Evolutionary conservation across 192 early-diverging fungal species (phyloP).

Genomic region (Neocallimastix lanati): DNA sequence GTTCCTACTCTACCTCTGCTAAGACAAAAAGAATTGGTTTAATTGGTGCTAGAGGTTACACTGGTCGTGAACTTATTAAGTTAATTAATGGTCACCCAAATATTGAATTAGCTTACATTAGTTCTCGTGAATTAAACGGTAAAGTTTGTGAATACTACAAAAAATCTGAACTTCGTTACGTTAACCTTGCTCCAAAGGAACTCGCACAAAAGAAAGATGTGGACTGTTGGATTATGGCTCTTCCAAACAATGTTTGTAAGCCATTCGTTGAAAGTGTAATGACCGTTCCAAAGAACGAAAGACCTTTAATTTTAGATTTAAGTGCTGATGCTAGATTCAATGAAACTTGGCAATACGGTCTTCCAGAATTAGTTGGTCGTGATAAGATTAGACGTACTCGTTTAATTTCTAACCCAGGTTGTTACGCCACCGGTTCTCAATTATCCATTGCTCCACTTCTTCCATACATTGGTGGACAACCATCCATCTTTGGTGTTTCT

Average conservation of each 20-base stretch:
- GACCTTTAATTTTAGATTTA: constrained; percentile 62
- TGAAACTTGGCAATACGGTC: constrained; percentile 68
- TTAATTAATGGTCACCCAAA: constrained; percentile 73
- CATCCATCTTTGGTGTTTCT: constrained; percentile 83
- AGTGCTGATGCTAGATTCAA: constrained; percentile 87
- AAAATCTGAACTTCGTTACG: constrained; percentile 49
- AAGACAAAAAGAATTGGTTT: constrained; percentile 49
- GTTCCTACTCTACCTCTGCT: constrained; percentile 36
- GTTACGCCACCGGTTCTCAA: constrained; percentile 96
- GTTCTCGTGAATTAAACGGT: constrained; percentile 84
- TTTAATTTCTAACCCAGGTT: constrained; percentile 88
- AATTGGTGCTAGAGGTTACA: constrained; percentile 94
- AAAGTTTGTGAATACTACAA: constrained; percentile 63
- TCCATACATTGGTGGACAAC: constrained; percentile 23
- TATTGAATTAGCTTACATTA: constrained; percentile 71
- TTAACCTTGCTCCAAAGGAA: constrained; percentile 55
- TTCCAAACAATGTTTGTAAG: constrained; percentile 83
- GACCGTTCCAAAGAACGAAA: background rate
- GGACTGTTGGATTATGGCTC: constrained; percentile 88
- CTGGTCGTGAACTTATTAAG: constrained; percentile 84
- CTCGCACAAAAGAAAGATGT: constrained; percentile 46
- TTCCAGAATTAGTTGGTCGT: constrained; percentile 64
- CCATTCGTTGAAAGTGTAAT: constrained; percentile 79
- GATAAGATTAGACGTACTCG: constrained; percentile 32
- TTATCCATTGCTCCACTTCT: constrained; percentile 71